Percentiles rank a stretch among this genome's conserved stretches.
These are phyloP conservation scores for Abrus precatorius DNA, from an alignment of 306 rosid genomes.

Conservation along the genomic window DNA sequence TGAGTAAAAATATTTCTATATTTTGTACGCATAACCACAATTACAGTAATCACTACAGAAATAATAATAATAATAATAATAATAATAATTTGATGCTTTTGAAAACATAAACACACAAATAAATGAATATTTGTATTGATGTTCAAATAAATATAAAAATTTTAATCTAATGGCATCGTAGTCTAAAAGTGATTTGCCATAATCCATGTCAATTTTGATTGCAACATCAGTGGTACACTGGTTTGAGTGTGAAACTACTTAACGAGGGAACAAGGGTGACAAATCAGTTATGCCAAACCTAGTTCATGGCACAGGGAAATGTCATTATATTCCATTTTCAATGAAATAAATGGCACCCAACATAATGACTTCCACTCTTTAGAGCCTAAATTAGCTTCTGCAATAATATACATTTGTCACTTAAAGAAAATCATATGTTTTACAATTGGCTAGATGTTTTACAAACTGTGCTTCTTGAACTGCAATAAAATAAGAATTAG, in stretches of 20 bases:
- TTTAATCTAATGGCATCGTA: not conserved
- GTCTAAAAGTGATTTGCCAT: not conserved
- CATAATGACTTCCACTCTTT: not conserved
- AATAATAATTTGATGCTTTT: not conserved
- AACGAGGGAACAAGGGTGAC: not conserved
- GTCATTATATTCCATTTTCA: not conserved
- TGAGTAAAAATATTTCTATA: no score
- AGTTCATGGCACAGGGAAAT: not conserved
- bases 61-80: not conserved
- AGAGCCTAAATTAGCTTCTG: not conserved
- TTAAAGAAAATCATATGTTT: not conserved
- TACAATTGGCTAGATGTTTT: not conserved
- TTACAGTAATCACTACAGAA: no score
- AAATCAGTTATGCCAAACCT: not conserved
- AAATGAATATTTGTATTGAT: not conserved
- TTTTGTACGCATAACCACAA: no score
- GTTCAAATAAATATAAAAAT: not conserved
- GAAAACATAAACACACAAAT: slow-evolving; percentile 1
- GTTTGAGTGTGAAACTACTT: slow-evolving; percentile 4
- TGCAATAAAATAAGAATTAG: not conserved
- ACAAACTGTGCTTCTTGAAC: slow-evolving; percentile 2
- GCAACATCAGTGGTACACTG: not conserved
- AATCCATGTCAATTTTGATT: not conserved
- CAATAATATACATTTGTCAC: not conserved
- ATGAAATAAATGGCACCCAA: not conserved